These are phyloP conservation scores for Syncephalis fuscata DNA, from an alignment of 371 early-diverging fungal species.

Conservation along the genomic window DNA sequence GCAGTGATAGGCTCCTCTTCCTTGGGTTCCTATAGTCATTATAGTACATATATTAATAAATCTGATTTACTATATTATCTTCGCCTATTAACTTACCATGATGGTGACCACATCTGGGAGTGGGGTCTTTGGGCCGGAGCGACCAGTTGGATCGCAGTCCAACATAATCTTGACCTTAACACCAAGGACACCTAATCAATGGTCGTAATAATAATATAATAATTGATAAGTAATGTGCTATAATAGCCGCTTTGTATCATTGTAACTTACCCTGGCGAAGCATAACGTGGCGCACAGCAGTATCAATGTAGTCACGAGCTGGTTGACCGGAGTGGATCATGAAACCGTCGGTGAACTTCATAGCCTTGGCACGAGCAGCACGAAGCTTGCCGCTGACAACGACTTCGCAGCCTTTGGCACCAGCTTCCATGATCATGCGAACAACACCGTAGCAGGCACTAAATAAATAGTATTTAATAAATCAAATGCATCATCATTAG, in stretches of 20 bases:
- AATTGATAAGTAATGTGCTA: no score
- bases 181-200: slow-evolving; percentile 94
- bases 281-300: slow-evolving; percentile 95
- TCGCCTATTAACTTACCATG: slow-evolving; percentile 25
- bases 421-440: slow-evolving; percentile 98
- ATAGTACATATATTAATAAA: no score
- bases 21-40: slow-evolving; percentile 46
- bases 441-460: slow-evolving; percentile 97
- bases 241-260: no score
- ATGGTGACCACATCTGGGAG: slow-evolving; percentile 97
- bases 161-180: slow-evolving; percentile 99
- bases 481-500: no score
- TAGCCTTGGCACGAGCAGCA: slow-evolving; percentile 99
- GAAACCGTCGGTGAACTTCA: slow-evolving; percentile 99
- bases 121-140: slow-evolving; percentile 89
- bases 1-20: slow-evolving; percentile 55
- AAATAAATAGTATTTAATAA: not conserved
- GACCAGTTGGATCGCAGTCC: slow-evolving; percentile 93
- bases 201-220: no score
- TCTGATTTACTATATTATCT: no score
- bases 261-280: slow-evolving; percentile 87
- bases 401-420: slow-evolving; percentile 99
- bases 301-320: slow-evolving; percentile 93
- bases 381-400: slow-evolving; percentile 99
- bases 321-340: slow-evolving; percentile 99